Base-by-base conservation (phyloP, 768 basidiomycete species). In the Lactifluus subvellereus region DNA sequence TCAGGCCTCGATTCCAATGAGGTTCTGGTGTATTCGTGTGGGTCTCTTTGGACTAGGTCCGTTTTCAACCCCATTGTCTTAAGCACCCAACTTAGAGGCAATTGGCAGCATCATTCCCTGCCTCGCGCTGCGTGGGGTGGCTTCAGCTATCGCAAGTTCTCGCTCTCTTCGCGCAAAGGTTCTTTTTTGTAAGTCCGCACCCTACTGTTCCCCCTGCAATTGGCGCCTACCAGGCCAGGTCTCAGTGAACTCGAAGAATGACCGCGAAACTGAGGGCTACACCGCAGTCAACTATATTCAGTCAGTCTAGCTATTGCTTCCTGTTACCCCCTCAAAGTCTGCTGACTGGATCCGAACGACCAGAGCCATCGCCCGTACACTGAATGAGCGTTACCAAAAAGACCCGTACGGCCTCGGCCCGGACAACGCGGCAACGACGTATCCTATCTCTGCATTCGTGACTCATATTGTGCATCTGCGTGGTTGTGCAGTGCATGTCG, bases 31-130 rank as follows among this genome's bases (percentile, higher is more conserved):
- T 97, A 96, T 72, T 94, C 92, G 3, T 94, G 94, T 71, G 94
- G 94, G 6, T 96, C 94, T 2, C 77, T 98, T 8, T 98, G 92
- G 92, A 98, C 94, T 14, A 93, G 90, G 91, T 87, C 16, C 11
- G 38, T n/a, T 38, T 33, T 37, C 13, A 1, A 9, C 37, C 22
- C 13, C 27, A 22, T 9, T 13, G 6, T 55, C 57, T 6, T 6
- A 37, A 8, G 18, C 35, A 18, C 33, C 14, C 20, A 30, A 13
- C 38, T 32, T 48, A 43, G 8, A 40, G 32, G 11, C 7, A 22
- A 18, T 45, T 22, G 11, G 3, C 57, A 91, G 90, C 68, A 90
- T 97, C 63, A 86, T 94, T n/a, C 94, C 94, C 0, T 96, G 94
- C 73, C 79, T 98, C 30, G 89, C 93, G 1, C 74, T 98, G 33